phyloP scores from a whole-genome alignment of 495 filamentous ascomycete genomes.

The Neurospora cerealis region DNA sequence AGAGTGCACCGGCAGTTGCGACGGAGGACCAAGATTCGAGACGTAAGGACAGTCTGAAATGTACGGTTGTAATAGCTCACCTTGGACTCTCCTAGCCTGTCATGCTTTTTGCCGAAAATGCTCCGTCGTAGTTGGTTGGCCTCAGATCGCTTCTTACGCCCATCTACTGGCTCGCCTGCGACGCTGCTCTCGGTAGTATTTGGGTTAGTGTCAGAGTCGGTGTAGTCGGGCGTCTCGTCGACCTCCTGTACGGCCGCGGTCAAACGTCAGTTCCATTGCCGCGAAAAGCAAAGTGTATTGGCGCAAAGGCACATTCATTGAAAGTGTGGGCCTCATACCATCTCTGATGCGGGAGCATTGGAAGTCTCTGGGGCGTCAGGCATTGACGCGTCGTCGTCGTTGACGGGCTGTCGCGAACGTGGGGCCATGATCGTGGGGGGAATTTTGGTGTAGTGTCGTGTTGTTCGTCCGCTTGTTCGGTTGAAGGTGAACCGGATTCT shows the following conservation, averaged over 20 bases:
- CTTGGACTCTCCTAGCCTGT: constrained; percentile 80
- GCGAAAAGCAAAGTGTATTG: background rate
- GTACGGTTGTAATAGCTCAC: constrained; percentile 35
- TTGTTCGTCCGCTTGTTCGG: constrained; percentile 2
- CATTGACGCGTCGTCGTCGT: constrained; percentile 46
- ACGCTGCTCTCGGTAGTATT: constrained; percentile 88
- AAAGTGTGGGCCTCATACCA: constrained; percentile 30
- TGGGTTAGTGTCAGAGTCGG: constrained; percentile 86
- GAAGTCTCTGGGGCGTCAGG: constrained; percentile 48
- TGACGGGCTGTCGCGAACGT: constrained; percentile 36
- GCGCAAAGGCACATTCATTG: background rate
- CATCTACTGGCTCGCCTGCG: constrained; percentile 66
- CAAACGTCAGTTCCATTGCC: constrained; percentile 12
- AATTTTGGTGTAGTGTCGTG: background rate
- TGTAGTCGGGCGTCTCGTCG: constrained; percentile 76
- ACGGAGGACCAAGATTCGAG: background rate
- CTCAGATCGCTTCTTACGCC: constrained; percentile 74
- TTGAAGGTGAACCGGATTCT: background rate
- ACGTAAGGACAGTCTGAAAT: background rate
- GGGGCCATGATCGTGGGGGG: constrained; percentile 46
- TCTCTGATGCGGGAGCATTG: constrained; percentile 28
- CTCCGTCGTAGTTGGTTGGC: constrained; percentile 79
- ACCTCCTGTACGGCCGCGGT: constrained; percentile 40
- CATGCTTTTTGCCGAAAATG: constrained; percentile 91
- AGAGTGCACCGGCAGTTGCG: background rate